phyloP scores from a whole-genome alignment of 1,284 basidiomycete genomes.

The Vanrija sp. region DNA sequence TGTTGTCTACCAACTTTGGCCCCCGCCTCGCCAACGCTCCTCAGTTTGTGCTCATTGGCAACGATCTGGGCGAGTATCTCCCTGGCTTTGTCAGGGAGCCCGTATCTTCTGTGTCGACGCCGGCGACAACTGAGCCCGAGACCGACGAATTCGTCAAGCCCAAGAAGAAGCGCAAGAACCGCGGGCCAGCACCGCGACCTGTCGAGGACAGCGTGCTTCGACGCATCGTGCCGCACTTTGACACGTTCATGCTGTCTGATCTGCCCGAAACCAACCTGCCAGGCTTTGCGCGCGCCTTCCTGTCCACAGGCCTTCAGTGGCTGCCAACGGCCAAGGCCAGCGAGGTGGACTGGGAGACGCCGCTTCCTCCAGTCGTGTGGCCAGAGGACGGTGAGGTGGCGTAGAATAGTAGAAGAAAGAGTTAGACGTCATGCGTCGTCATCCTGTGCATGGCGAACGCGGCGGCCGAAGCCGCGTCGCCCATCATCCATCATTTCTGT shows the following conservation, averaged over 20 bases:
- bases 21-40: slow-evolving; percentile 10
- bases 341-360: slow-evolving; percentile 36
- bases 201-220: slow-evolving; percentile 33
- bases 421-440: too few relatives aligned
- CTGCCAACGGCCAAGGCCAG: slow-evolving; percentile 18
- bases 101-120: background rate
- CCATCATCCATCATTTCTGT: too few relatives aligned
- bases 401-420: background rate
- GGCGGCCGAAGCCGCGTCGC: too few relatives aligned
- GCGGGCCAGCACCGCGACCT: slow-evolving; percentile 4
- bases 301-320: slow-evolving; percentile 41
- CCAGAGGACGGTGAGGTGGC: slow-evolving; percentile 39
- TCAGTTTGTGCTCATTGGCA: slow-evolving; percentile 34
- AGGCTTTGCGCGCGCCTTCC: slow-evolving; percentile 44
- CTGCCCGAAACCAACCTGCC: slow-evolving; percentile 44
- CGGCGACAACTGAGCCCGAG: background rate
- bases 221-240: slow-evolving; percentile 38
- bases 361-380: slow-evolving; percentile 36
- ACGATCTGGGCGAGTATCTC: slow-evolving; percentile 42
- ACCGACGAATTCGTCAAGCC: slow-evolving; percentile 37
- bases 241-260: slow-evolving; percentile 17
- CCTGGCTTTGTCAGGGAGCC: slow-evolving; percentile 21
- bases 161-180: slow-evolving; percentile 42
- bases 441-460: too few relatives aligned
- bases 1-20: slow-evolving; percentile 31